Base-by-base conservation (phyloP, 768 basidiomycete species). In the Tephrocybe sp. region DNA sequence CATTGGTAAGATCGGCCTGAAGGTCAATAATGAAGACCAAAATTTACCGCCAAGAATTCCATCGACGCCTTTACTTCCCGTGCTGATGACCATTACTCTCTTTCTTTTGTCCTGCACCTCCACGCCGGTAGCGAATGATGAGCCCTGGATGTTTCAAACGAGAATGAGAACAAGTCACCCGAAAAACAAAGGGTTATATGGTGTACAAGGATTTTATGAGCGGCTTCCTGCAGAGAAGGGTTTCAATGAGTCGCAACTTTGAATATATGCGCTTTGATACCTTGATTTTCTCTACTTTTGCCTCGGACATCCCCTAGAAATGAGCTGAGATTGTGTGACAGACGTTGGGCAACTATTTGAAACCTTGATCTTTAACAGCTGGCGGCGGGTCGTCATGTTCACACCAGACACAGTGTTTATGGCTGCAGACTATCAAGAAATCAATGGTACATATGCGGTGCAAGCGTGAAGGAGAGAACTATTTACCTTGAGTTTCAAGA, bases 241-340 rank as follows among this genome's bases (percentile, higher is more conserved):
- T 8, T 11, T 39, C 38, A 33, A 39, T 40, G 17, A 45, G 26
- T 38, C 2, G 42, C 15, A 17, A n/a, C 18, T 6, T 25, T 36
- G 17, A 18, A 48, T 48, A 39, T 52, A 53, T 55, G 50, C 51
- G 28, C 21, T 30, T 25, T 4, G 24, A 34, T 50, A 81, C 93
- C 75, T 96, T 96, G 61, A 98, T 90, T 67, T 98, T 98, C 63
- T 98, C 95, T 1, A 98, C 93, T 66, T 98, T 98, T 0, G 95
- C 90, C 60, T 97, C 95, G 3, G 94, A 94, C 79, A 96, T 86
- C 37, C 95, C 95, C 92, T 95, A 50, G 9, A 53, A 17, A 51
- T 41, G 41, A 33, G 48, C 24, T 34, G 26, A 44, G n/a, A 48
- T 21, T 26, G 54, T 32, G 33, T 45, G 17, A 50, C 18, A 45